Evolutionary conservation across 2,329 filamentous ascomycete genomes (phyloP).

Genomic region (Lasiodiplodia gonubiensis): DNA sequence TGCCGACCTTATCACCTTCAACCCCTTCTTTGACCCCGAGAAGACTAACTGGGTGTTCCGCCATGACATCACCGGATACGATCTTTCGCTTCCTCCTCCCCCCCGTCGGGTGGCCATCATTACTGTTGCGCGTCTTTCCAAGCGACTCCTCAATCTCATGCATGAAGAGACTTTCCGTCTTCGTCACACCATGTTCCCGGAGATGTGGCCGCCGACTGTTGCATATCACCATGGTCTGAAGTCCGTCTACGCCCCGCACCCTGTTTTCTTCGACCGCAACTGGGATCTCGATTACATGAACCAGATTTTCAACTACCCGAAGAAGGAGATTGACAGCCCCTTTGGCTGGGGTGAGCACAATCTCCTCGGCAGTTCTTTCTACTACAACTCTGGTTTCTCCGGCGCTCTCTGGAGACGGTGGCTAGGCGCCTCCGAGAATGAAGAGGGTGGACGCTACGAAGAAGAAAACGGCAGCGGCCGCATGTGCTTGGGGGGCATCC

Average conservation of each 20-base stretch:
- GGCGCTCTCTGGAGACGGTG: conserved; percentile 57
- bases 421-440: conserved; percentile 56
- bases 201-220: conserved; percentile 78
- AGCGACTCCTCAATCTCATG: conserved; percentile 74
- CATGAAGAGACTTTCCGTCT: conserved; percentile 75
- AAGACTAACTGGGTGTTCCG: conserved; percentile 75
- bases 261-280: conserved; percentile 77
- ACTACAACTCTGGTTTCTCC: conserved; percentile 57
- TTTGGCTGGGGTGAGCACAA: conserved; percentile 61
- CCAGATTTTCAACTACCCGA: conserved; percentile 56
- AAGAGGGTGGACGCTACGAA: conserved; percentile 46
- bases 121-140: conserved; percentile 75
- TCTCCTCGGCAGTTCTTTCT: conserved; percentile 56
- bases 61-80: conserved; percentile 71
- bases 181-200: conserved; percentile 74
- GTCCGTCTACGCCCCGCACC: conserved; percentile 77
- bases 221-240: conserved; percentile 80
- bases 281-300: conserved; percentile 62
- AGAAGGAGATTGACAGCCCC: conserved; percentile 51
- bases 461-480: conserved; percentile 54
- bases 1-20: conserved; percentile 74
- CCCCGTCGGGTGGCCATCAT: conserved; percentile 79
- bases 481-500: conserved; percentile 52
- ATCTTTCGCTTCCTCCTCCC: conserved; percentile 59
- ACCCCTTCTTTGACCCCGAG: conserved; percentile 78